A percentile compares a stretch with the other conserved stretches of the same genome.
These are phyloP conservation scores for Houttuynia cordata DNA, from an alignment of 164 flowering plant genomes.

Conservation along the genomic window DNA sequence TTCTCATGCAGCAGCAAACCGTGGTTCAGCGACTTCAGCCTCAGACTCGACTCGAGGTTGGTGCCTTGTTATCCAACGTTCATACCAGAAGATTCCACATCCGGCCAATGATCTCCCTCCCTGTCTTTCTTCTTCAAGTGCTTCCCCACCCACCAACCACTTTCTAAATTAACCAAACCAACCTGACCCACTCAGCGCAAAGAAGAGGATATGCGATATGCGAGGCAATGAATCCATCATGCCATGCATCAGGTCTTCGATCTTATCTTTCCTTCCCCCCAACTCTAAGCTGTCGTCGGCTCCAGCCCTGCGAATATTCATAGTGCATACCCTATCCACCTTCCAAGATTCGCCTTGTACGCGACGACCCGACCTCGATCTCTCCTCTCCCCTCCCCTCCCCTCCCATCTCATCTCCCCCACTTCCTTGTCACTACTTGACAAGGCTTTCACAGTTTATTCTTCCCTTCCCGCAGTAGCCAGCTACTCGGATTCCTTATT, in stretches of 20 bases:
- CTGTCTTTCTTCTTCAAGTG: too few relatives aligned
- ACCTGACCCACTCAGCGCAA: too few relatives aligned
- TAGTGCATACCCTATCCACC: slow-evolving; percentile 3
- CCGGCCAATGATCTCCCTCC: too few relatives aligned
- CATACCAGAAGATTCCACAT: too few relatives aligned
- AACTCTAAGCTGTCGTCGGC: slow-evolving; percentile 14
- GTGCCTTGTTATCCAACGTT: too few relatives aligned
- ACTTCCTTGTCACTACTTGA: neutral
- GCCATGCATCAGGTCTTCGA: slow-evolving; percentile 9
- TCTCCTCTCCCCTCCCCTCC: slow-evolving; percentile 5
- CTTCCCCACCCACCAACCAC: too few relatives aligned
- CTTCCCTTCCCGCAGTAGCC: slow-evolving; percentile 17
- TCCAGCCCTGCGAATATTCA: slow-evolving; percentile 46
- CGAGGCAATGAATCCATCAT: too few relatives aligned
- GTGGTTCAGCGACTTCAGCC: too few relatives aligned
- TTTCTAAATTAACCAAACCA: too few relatives aligned
- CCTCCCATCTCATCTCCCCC: neutral
- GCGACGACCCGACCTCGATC: slow-evolving; percentile 86
- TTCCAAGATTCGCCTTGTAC: slow-evolving; percentile 46
- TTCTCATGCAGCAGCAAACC: too few relatives aligned
- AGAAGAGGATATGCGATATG: slow-evolving; percentile 16
- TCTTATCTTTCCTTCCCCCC: slow-evolving; percentile 17
- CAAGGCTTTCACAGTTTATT: slow-evolving; percentile 2
- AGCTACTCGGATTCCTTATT: slow-evolving; percentile 24
- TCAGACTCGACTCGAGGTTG: too few relatives aligned